Percentiles rank a stretch among this genome's conserved stretches.
phyloP scores from a whole-genome alignment of 257 asterid genomes.

The Prunella vulgaris region DNA sequence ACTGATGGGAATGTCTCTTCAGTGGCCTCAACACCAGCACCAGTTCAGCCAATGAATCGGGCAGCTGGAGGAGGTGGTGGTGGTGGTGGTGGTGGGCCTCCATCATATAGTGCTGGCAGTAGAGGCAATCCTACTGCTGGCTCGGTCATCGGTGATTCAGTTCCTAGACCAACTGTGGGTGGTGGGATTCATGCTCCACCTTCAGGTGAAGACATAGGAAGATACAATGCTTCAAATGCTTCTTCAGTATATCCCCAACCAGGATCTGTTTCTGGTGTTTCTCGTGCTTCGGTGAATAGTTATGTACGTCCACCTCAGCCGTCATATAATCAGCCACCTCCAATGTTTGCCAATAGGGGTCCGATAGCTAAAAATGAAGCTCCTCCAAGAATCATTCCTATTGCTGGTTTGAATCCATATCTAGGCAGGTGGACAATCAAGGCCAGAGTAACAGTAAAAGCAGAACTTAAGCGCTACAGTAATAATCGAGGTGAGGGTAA shows the following conservation, averaged over 20 bases:
- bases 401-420: slow-evolving; percentile 82
- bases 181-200: slow-evolving; percentile 36
- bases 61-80: slow-evolving; percentile 19
- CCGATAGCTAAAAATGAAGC: slow-evolving; percentile 83
- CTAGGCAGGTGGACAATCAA: slow-evolving; percentile 89
- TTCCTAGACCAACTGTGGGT: slow-evolving; percentile 39
- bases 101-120: slow-evolving; percentile 25
- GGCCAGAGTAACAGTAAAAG: slow-evolving; percentile 84
- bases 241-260: slow-evolving; percentile 35
- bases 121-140: slow-evolving; percentile 1
- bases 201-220: slow-evolving; percentile 39
- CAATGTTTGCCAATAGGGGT: slow-evolving; percentile 67
- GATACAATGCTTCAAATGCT: slow-evolving; percentile 33
- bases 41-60: slow-evolving; percentile 45
- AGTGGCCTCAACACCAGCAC: slow-evolving; percentile 32
- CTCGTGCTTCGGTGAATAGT: slow-evolving; percentile 41
- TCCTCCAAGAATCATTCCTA: slow-evolving; percentile 68
- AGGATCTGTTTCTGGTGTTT: slow-evolving; percentile 39
- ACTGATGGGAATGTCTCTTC: slow-evolving; percentile 38
- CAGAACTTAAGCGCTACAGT: slow-evolving; percentile 67
- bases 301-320: slow-evolving; percentile 64
- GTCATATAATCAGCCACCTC: slow-evolving; percentile 57
- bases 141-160: slow-evolving; percentile 11
- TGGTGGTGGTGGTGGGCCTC: slow-evolving; percentile 27
- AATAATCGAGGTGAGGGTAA: slow-evolving; percentile 85